These are phyloP conservation scores for Ceratocystis alfenasii DNA, from an alignment of 2,329 filamentous ascomycete species.

Conservation along the genomic window DNA sequence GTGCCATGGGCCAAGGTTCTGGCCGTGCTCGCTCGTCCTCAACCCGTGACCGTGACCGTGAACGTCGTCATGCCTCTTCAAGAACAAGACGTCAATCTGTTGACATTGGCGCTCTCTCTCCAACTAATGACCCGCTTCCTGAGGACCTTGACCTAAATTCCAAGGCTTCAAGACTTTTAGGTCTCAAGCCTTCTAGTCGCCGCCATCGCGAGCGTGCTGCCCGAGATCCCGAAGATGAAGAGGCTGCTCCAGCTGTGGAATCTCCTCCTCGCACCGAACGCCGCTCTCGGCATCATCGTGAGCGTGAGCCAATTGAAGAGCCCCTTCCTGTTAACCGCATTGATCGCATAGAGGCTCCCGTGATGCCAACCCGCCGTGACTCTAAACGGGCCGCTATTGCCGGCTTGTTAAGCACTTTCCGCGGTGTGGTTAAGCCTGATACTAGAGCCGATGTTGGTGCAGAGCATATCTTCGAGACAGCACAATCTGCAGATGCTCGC, in stretches of 20 bases:
- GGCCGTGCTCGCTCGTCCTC: constrained; percentile 58
- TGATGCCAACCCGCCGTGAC: constrained; percentile 11
- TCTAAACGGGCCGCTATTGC: constrained; percentile 30
- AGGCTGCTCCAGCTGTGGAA: constrained; percentile 14
- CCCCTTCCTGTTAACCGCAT: constrained; percentile 6
- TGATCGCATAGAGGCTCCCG: constrained; percentile 2
- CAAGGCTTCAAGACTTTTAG: constrained; percentile 69
- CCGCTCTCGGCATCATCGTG: constrained; percentile 14
- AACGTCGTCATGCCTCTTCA: constrained; percentile 45
- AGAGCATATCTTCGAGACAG: not conserved
- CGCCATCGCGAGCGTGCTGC: constrained; percentile 21
- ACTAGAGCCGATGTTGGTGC: constrained; percentile 22
- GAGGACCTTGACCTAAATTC: constrained; percentile 28
- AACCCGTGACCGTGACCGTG: constrained; percentile 45
- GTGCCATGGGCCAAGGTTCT: not conserved
- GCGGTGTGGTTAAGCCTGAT: constrained; percentile 37
- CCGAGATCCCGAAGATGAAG: constrained; percentile 22
- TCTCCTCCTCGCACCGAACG: constrained; percentile 13
- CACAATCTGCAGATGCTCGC: not conserved
- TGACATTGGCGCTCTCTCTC: constrained; percentile 34
- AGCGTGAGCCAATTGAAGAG: constrained; percentile 13
- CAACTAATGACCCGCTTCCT: not conserved
- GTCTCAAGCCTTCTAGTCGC: constrained; percentile 36
- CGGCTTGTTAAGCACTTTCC: constrained; percentile 50
- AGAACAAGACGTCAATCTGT: constrained; percentile 57